Percentiles rank a stretch among this genome's conserved stretches.
Conservation (phyloP, 2,329 filamentous ascomycete species). For the Aureobasidium sp. region DNA sequence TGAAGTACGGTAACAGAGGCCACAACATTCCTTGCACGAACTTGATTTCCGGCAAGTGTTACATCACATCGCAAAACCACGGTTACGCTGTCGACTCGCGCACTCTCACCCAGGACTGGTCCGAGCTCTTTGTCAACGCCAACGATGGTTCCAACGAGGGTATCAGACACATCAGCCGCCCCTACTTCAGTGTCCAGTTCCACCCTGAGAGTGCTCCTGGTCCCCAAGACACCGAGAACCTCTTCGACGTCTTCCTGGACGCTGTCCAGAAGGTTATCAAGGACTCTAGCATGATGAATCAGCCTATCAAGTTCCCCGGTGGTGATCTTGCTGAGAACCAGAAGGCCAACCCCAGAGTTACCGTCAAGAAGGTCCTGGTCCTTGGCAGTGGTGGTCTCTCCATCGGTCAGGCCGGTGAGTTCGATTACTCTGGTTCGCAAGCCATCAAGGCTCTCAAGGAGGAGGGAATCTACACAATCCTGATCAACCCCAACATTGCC, state of each 20-base stretch:
- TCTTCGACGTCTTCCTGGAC: constrained; percentile 94
- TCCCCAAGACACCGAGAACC: constrained; percentile 87
- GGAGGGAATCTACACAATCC: constrained; percentile 93
- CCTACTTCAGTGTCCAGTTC: constrained; percentile 99
- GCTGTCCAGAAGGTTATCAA: constrained; percentile 66
- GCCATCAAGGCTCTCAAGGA: constrained; percentile 98
- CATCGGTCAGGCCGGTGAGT: constrained; percentile 96
- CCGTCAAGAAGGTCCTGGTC: constrained; percentile 89
- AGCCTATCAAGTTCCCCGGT: constrained; percentile 79
- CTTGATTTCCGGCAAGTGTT: constrained; percentile 89
- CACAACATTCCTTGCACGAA: constrained; percentile 98
- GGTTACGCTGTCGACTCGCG: constrained; percentile 84
- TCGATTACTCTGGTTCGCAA: constrained; percentile 97
- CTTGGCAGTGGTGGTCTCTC: constrained; percentile 90
- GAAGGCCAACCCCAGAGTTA: constrained; percentile 65
- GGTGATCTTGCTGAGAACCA: constrained; percentile 73
- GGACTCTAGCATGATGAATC: constrained; percentile 57
- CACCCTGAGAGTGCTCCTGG: constrained; percentile 96
- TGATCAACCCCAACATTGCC: constrained; percentile 99
- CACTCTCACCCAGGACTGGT: constrained; percentile 71
- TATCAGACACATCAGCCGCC: constrained; percentile 76
- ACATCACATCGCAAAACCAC: constrained; percentile 99
- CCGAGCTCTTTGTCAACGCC: constrained; percentile 93
- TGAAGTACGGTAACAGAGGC: constrained; percentile 99
- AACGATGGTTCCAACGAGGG: constrained; percentile 98